These are phyloP conservation scores for Tephrocybe sp. DNA, from an alignment of 768 basidiomycete genomes.

Conservation along the genomic window DNA sequence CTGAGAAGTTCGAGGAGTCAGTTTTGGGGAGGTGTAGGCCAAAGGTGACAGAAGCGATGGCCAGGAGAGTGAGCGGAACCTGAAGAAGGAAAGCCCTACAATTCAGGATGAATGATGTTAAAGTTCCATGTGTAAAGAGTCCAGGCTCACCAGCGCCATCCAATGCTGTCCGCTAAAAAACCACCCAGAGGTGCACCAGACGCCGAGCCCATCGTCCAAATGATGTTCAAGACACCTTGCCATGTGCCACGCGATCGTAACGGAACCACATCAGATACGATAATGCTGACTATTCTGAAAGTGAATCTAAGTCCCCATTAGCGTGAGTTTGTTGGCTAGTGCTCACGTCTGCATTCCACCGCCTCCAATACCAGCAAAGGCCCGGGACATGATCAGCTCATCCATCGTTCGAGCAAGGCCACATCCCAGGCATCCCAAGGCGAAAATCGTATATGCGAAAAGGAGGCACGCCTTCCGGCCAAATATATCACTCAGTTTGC, in stretches of 20 bases:
- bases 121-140: background rate
- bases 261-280: slow-evolving; percentile 66
- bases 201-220: slow-evolving; percentile 57
- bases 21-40: slow-evolving; percentile 53
- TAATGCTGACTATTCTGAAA: slow-evolving; percentile 56
- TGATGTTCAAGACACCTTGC: slow-evolving; percentile 66
- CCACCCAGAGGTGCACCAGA: slow-evolving; percentile 66
- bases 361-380: slow-evolving; percentile 59
- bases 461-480: slow-evolving; percentile 59
- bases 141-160: slow-evolving; percentile 59
- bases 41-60: slow-evolving; percentile 51
- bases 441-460: slow-evolving; percentile 54
- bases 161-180: slow-evolving; percentile 58
- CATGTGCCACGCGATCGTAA: slow-evolving; percentile 66
- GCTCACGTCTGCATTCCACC: slow-evolving; percentile 64
- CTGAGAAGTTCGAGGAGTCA: slow-evolving; percentile 38
- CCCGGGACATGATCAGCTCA: slow-evolving; percentile 51
- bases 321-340: slow-evolving; percentile 1
- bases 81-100: slow-evolving; percentile 59
- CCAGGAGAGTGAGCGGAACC: slow-evolving; percentile 55
- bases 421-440: slow-evolving; percentile 52
- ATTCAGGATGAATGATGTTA: background rate
- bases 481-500: slow-evolving; percentile 67
- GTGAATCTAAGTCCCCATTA: background rate
- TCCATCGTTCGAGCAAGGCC: slow-evolving; percentile 55